phyloP scores from a whole-genome alignment of 2,329 filamentous ascomycete species.

The Furcasterigmium sp. region DNA sequence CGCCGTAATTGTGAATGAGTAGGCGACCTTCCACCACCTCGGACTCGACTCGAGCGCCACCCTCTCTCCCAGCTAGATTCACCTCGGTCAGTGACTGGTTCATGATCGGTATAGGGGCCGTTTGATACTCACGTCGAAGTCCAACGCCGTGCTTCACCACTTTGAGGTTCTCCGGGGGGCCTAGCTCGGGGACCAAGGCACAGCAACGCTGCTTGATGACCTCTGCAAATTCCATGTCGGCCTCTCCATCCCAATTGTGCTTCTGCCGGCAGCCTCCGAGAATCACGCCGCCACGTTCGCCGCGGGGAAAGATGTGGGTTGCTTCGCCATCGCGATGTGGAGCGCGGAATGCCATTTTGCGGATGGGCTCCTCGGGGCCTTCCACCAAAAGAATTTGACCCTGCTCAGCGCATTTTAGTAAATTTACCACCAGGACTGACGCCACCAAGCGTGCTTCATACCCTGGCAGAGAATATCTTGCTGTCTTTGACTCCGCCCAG shows the following conservation, averaged over 20 bases:
- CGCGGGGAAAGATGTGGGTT: constrained; percentile 38
- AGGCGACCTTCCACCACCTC: constrained; percentile 14
- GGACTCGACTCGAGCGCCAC: constrained; percentile 23
- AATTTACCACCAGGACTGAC: too few relatives aligned
- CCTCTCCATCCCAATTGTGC: constrained; percentile 22
- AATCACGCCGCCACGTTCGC: constrained; percentile 25
- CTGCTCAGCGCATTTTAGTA: too few relatives aligned
- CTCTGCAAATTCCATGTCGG: constrained; percentile 21
- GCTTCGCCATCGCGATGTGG: constrained; percentile 29
- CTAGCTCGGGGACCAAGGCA: constrained; percentile 24
- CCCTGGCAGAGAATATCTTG: constrained; percentile 65
- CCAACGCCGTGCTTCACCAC: constrained; percentile 26
- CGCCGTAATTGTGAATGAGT: constrained; percentile 22
- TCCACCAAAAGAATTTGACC: constrained; percentile 54
- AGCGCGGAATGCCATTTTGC: too few relatives aligned
- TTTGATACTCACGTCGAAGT: constrained; percentile 16
- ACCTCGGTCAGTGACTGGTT: too few relatives aligned
- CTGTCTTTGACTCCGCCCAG: constrained; percentile 79
- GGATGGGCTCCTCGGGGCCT: constrained; percentile 29
- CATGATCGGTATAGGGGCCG: too few relatives aligned
- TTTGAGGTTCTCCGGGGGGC: constrained; percentile 16
- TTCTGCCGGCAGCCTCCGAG: constrained; percentile 26
- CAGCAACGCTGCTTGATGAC: constrained; percentile 27
- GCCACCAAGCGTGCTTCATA: too few relatives aligned
- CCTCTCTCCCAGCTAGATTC: constrained; percentile 11